Base-by-base conservation (phyloP, 2,329 filamentous ascomycete species). In the Exophiala bonariae region DNA sequence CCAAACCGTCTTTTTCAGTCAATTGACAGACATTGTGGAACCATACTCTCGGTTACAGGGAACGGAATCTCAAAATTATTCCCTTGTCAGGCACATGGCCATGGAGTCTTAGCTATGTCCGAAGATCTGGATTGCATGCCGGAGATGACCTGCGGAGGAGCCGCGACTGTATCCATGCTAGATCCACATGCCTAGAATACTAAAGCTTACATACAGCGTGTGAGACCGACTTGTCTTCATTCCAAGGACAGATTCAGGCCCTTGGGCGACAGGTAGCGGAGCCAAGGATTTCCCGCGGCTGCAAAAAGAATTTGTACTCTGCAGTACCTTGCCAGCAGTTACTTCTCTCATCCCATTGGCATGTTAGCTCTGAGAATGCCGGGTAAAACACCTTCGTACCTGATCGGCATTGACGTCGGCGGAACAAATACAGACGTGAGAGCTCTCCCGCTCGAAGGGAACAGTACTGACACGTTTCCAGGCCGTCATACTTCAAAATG, bases 401-500 rank as follows among this genome's bases (percentile, higher is more conserved):
- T 38, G 35, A 40, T 40, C n/a, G 37, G 37, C 3, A 23, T 40
- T 40, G 37, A 40, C 22, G 37, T 40, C 11, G 37, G 37, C 19
- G 64, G 64, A 18, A 66, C 63, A 16, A 66, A 66, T 44, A 66
- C 64, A 2, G 73, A 76, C 53, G 69, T 69, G 22, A 73, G 68
- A 16, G 64, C 74, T 41, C 62, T 16, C 6, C 35, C 19, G 6
- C 3, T 16, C n/a, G 35, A 38, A 38, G 35, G 14, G 20, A 3
- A 38, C 35, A 17, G 35, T 38, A 38, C 74, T 18, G 68, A 74
- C 53, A 58, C 70, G 42, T 62, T 57, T 11, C 63, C 65, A 19
- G 47, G 52, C 31, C 57, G 65, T 45, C 56, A 55, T 20, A 62
- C 65, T 3, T 62, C 59, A 17, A 65, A 69, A 30, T 41, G 38